Base-by-base conservation (phyloP, 1,284 basidiomycete genomes). In the Apiotrichum sp. region DNA sequence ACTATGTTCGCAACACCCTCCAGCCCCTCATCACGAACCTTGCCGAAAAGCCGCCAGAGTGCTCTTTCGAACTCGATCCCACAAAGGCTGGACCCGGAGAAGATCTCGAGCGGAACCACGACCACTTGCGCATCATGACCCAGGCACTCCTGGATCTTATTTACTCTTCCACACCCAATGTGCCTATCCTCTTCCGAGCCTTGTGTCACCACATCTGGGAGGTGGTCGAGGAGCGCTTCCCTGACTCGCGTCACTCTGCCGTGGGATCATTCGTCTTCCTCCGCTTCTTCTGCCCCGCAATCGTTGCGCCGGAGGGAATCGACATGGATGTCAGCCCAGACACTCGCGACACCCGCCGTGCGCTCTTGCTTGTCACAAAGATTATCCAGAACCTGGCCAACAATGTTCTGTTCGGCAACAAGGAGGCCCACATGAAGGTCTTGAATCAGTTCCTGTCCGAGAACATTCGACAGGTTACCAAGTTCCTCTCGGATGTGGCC, bases 371-470 rank as follows among this genome's bases (percentile, higher is more conserved):
- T 50, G 87, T 95, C 60, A 88, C 89, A 40, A 93, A 93, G 75
- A 86, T 95, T 55, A 86, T 93, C 48, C 90, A 95, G 74, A 93
- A 91, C 68, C 77, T 95, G 36, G 89, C 90, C 11, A 96, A 95
- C 77, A 93, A 95, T 64, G 87, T 93, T 41, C 84, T 89, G 64
- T 93, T 93, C 64, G 89, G 87, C 34, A 89, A 89, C 70, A 91
- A 93, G 68, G 77, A 78, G 49, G 82, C 84, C 3, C 86, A 90
- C 65, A 90, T 93, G 87, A 84, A 84, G 47, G 80, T 82, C 29
- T 73, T 93, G 53, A 93, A 93, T 70, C 79, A 82, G 11, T 92
- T 92, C 75, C 75, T 93, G 48, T 79, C 82, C 54, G 81, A 80
- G 22, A 89, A 92, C 62, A 89, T 92, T 57, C 79, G 84, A 33